Evolutionary conservation across 75 land plant genomes (phyloP).

Genomic region (Selaginella tamariscina): DNA sequence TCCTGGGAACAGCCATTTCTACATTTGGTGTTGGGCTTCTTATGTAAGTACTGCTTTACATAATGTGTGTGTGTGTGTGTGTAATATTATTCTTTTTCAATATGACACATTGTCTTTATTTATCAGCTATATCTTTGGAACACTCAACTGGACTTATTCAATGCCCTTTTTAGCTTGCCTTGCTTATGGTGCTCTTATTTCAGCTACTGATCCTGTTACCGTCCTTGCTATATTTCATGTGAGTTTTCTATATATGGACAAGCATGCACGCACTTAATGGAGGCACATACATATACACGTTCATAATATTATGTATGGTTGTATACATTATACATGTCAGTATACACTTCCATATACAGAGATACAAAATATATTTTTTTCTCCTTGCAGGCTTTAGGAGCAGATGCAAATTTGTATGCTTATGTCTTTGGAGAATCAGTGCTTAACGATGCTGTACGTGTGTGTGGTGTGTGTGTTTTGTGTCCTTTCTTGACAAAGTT

Average conservation of each 20-base stretch:
- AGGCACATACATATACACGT: too few relatives aligned
- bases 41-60: slow-evolving; percentile 16
- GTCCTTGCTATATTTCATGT: slow-evolving; percentile 32
- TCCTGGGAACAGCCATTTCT: slow-evolving; percentile 22
- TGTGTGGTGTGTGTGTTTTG: too few relatives aligned
- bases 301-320: too few relatives aligned
- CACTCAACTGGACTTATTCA: slow-evolving; percentile 23
- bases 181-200: slow-evolving; percentile 31
- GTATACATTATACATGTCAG: too few relatives aligned
- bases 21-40: slow-evolving; percentile 26
- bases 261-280: too few relatives aligned
- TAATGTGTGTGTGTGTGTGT: neutral
- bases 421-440: slow-evolving; percentile 34
- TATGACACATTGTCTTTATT: too few relatives aligned
- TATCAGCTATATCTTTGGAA: slow-evolving; percentile 26
- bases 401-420: slow-evolving; percentile 26
- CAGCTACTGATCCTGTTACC: slow-evolving; percentile 33
- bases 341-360: neutral
- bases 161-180: slow-evolving; percentile 32
- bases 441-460: slow-evolving; percentile 31
- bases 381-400: slow-evolving; percentile 24
- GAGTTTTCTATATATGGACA: neutral
- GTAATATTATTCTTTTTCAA: too few relatives aligned
- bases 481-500: neutral
- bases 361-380: neutral